Percentiles rank a stretch among this genome's conserved stretches.
These are phyloP conservation scores for Lipomyces spencermartinsiae DNA, from an alignment of 805 yeast species.

Conservation along the genomic window DNA sequence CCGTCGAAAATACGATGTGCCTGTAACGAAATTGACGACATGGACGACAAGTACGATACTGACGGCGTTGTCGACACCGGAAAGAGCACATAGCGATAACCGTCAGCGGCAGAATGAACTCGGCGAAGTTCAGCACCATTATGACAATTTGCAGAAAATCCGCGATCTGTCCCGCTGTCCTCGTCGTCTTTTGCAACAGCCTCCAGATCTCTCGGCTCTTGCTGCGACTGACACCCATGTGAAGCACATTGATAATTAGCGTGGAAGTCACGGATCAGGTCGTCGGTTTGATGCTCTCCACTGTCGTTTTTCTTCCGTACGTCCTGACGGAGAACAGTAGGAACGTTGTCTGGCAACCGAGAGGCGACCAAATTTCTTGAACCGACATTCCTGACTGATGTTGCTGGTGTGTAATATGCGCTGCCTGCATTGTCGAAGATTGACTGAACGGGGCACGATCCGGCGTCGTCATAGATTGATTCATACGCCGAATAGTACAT, in stretches of 20 bases:
- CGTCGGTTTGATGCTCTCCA: not conserved
- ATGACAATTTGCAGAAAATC: not conserved
- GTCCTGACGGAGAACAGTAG: not conserved
- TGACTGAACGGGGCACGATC: not conserved
- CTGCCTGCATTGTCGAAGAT: not conserved
- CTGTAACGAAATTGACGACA: not conserved
- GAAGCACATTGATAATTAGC: not conserved
- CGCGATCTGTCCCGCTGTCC: not conserved
- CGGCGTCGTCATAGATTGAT: not conserved
- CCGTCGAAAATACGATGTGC: slow-evolving; percentile 3
- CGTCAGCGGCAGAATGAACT: slow-evolving; percentile 7
- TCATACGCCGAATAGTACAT: not conserved
- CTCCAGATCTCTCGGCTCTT: not conserved
- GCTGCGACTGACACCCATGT: not conserved
- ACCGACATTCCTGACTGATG: not conserved
- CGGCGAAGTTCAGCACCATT: slow-evolving; percentile 4
- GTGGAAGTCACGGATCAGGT: not conserved
- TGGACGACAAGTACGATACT: slow-evolving; percentile 8
- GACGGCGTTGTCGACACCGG: not conserved
- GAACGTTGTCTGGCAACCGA: not conserved
- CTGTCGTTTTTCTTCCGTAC: not conserved
- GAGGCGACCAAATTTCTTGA: not conserved
- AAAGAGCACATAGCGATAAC: slow-evolving; percentile 6
- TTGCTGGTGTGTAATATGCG: not conserved
- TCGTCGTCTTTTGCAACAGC: not conserved